A percentile compares a stretch with the other conserved stretches of the same genome.
These are phyloP conservation scores for Luffa aegyptiaca DNA, from an alignment of 306 rosid species.

Conservation along the genomic window DNA sequence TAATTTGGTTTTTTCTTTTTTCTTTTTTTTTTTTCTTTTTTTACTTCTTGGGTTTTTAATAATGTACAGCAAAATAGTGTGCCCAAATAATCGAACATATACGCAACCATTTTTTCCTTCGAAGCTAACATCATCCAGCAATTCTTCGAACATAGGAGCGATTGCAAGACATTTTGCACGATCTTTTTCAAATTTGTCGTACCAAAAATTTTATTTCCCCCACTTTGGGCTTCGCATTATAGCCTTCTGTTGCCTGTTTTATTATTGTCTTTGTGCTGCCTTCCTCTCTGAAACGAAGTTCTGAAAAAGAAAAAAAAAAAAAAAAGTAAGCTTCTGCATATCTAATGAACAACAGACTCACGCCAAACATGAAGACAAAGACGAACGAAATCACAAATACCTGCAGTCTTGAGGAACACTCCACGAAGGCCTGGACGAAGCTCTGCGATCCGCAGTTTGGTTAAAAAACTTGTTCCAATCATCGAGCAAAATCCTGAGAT, in stretches of 20 bases:
- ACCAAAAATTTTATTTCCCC: neutral
- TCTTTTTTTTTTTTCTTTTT: too few relatives aligned
- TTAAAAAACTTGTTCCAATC: slow-evolving; percentile 57
- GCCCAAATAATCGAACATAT: neutral
- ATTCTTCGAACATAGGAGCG: neutral
- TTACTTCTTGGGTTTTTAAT: too few relatives aligned
- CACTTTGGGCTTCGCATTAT: neutral
- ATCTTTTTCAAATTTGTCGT: too few relatives aligned
- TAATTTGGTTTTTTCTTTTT: too few relatives aligned
- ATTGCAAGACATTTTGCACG: neutral
- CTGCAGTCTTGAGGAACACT: slow-evolving; percentile 56
- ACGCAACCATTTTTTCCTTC: neutral
- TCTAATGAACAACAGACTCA: neutral
- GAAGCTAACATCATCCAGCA: neutral
- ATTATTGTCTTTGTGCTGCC: neutral
- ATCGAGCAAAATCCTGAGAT: slow-evolving; percentile 55
- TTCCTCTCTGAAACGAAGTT: neutral
- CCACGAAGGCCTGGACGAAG: slow-evolving; percentile 31
- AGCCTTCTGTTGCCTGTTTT: neutral
- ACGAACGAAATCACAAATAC: neutral
- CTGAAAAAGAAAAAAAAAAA: neutral
- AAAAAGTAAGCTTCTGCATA: neutral
- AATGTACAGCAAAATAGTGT: too few relatives aligned
- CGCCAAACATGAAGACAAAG: neutral
- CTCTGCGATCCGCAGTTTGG: neutral